Percentiles rank a stretch among this genome's conserved stretches.
Conservation (phyloP, 2,329 filamentous ascomycete species). For the Graphiopsis chlorocephala region DNA sequence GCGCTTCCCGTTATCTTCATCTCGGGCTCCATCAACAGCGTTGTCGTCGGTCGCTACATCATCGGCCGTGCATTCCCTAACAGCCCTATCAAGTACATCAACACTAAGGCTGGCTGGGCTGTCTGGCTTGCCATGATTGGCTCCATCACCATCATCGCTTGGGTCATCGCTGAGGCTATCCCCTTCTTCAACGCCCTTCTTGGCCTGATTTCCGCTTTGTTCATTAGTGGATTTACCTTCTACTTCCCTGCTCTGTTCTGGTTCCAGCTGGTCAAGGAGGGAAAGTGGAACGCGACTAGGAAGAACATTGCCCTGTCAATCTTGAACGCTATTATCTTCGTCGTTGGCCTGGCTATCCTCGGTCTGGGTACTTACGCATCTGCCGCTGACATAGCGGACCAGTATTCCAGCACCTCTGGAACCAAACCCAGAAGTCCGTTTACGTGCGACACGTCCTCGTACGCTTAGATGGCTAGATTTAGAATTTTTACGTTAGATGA, state of each 20-base stretch:
- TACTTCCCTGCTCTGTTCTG: constrained; percentile 40
- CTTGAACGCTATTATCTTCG: constrained; percentile 45
- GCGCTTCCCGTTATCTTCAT: constrained; percentile 72
- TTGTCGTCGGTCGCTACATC: constrained; percentile 51
- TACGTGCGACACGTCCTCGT: constrained; percentile 37
- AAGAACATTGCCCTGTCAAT: constrained; percentile 45
- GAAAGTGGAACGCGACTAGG: constrained; percentile 46
- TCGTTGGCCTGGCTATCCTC: constrained; percentile 32
- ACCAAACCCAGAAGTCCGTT: constrained; percentile 39
- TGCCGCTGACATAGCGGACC: constrained; percentile 44
- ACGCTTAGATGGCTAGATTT: constrained; percentile 20
- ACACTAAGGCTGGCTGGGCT: constrained; percentile 45
- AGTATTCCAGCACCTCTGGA: constrained; percentile 36
- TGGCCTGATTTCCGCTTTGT: constrained; percentile 62
- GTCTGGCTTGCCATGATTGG: constrained; percentile 61
- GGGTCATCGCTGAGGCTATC: constrained; percentile 69
- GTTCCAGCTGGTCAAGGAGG: constrained; percentile 47
- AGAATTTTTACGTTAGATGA: not conserved
- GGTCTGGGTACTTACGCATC: constrained; percentile 44
- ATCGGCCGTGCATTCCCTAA: constrained; percentile 63
- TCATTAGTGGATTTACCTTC: constrained; percentile 63
- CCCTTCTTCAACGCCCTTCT: constrained; percentile 69
- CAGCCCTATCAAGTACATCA: constrained; percentile 48
- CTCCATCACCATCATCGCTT: constrained; percentile 59
- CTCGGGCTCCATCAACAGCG: constrained; percentile 69